A percentile compares a stretch with the other conserved stretches of the same genome.
phyloP scores from a whole-genome alignment of 1,139 yeast species.

The Scheffersomyces titani region DNA sequence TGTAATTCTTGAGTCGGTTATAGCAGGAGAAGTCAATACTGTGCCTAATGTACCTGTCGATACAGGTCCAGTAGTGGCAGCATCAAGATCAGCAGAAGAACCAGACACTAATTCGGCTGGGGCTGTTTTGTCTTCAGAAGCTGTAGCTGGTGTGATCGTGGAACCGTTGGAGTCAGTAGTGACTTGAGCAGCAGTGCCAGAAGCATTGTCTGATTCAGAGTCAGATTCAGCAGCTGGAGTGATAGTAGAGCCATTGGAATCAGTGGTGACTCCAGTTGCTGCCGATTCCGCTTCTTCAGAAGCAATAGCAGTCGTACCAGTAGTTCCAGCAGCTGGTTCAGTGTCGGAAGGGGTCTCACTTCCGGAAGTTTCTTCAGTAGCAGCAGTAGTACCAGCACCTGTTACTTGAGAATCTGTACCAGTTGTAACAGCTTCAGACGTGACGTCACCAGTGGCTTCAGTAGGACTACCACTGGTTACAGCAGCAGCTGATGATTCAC shows the following conservation, averaged over 20 bases:
- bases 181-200: not conserved
- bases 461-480: not conserved
- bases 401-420: not conserved
- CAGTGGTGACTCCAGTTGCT: slow-evolving; percentile 2
- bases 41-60: too few species aligned
- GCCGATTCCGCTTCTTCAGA: not conserved
- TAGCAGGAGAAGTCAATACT: slow-evolving; percentile 2
- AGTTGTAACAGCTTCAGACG: not conserved
- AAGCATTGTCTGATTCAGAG: not conserved
- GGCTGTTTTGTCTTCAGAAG: not conserved
- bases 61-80: not conserved
- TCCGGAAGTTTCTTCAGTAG: not conserved
- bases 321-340: not conserved
- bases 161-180: not conserved
- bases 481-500: not conserved
- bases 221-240: slow-evolving; percentile 1
- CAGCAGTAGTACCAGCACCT: not conserved
- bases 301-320: not conserved
- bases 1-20: slow-evolving; percentile 5
- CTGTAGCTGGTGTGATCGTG: not conserved
- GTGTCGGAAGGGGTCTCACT: not conserved
- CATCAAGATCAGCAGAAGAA: not conserved
- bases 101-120: not conserved
- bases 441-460: not conserved
- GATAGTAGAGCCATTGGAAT: not conserved